Evolutionary conservation across 2,329 filamentous ascomycete species (phyloP).

Genomic region (Tolypocladium sp.): DNA sequence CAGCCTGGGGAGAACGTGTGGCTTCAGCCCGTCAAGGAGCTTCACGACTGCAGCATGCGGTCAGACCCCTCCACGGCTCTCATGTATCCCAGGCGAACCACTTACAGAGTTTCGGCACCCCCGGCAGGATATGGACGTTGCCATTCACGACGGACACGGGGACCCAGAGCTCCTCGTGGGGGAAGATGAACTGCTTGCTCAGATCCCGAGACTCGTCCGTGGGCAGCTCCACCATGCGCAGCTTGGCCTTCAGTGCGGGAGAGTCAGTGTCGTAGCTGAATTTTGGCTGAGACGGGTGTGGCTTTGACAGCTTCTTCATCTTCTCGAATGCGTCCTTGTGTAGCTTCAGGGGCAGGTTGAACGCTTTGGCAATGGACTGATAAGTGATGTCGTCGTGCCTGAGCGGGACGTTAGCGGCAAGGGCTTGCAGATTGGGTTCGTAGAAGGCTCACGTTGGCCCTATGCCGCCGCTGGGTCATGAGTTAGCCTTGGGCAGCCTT

Average conservation of each 20-base stretch:
- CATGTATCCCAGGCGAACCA: background rate
- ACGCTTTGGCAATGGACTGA: slow-evolving; percentile 84
- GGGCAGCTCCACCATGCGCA: slow-evolving; percentile 86
- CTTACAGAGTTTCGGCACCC: slow-evolving; percentile 72
- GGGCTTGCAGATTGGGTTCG: too few relatives aligned
- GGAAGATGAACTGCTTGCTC: slow-evolving; percentile 69
- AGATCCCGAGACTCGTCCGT: slow-evolving; percentile 57
- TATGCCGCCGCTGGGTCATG: slow-evolving; percentile 63
- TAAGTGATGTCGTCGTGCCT: slow-evolving; percentile 99
- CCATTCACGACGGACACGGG: slow-evolving; percentile 82
- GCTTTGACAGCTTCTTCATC: slow-evolving; percentile 76
- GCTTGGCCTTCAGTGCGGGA: slow-evolving; percentile 66
- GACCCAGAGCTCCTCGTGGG: slow-evolving; percentile 78
- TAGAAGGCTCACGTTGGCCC: slow-evolving; percentile 67
- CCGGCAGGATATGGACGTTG: slow-evolving; percentile 88
- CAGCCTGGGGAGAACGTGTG: slow-evolving; percentile 59
- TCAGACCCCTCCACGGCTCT: background rate
- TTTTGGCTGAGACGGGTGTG: slow-evolving; percentile 60
- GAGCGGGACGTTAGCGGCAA: background rate
- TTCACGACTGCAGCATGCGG: slow-evolving; percentile 46
- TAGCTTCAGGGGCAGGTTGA: slow-evolving; percentile 64
- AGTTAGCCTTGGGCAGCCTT: background rate
- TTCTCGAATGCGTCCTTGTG: slow-evolving; percentile 68
- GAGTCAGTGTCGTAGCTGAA: slow-evolving; percentile 84
- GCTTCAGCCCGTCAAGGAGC: slow-evolving; percentile 69